These are phyloP conservation scores for Tuber melanosporum DNA, from an alignment of 495 filamentous ascomycete genomes.

Conservation along the genomic window DNA sequence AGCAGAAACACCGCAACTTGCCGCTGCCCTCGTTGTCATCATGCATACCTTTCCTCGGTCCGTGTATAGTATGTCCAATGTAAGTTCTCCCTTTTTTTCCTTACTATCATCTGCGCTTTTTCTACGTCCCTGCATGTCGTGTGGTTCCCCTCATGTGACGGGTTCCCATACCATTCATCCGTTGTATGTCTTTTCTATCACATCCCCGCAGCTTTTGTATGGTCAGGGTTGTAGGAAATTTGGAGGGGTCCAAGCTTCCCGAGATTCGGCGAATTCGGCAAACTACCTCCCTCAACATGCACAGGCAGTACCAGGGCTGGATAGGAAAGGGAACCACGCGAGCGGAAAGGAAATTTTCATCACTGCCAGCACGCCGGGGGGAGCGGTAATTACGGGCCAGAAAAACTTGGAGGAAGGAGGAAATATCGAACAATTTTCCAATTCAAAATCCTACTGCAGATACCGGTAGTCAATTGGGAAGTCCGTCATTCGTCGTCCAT, in stretches of 20 bases:
- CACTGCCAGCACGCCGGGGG: constrained; percentile 14
- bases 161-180: constrained; percentile 23
- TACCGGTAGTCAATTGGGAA: constrained; percentile 16
- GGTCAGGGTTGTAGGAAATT: constrained; percentile 26
- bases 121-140: constrained; percentile 28
- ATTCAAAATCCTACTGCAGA: neutral
- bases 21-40: constrained; percentile 8
- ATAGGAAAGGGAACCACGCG: constrained; percentile 21
- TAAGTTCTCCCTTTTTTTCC: constrained; percentile 30
- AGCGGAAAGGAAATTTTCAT: constrained; percentile 33
- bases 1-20: constrained; percentile 23
- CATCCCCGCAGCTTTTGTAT: constrained; percentile 31
- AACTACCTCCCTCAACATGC: constrained; percentile 23
- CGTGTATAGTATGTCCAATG: constrained; percentile 38
- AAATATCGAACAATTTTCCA: constrained; percentile 1
- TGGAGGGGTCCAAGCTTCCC: constrained; percentile 34
- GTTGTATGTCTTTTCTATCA: constrained; percentile 21
- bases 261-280: constrained; percentile 39
- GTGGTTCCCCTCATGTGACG: constrained; percentile 30
- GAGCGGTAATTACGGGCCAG: constrained; percentile 21
- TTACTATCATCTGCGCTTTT: constrained; percentile 28
- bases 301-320: constrained; percentile 1
- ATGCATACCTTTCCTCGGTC: constrained; percentile 37
- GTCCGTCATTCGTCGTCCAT: constrained; percentile 1
- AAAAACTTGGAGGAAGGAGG: constrained; percentile 22